Conservation (phyloP, 106 monocot genomes). For the Ottelia alismoides region DNA sequence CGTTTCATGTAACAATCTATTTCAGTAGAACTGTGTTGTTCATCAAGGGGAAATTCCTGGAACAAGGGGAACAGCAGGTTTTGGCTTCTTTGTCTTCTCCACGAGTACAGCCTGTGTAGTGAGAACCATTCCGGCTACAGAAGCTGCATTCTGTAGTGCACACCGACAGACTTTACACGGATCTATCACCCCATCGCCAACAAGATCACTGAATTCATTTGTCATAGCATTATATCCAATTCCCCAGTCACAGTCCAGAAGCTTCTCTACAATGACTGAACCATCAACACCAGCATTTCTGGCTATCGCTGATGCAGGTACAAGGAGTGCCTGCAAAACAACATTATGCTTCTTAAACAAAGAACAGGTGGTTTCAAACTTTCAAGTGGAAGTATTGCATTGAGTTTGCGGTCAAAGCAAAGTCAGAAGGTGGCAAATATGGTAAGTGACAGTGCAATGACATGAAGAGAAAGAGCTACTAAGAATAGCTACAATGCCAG, state of each 20-base stretch:
- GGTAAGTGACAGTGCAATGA: too few relatives aligned
- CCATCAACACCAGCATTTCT: slow-evolving; percentile 75
- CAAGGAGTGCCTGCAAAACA: slow-evolving; percentile 69
- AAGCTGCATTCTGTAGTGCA: slow-evolving; percentile 89
- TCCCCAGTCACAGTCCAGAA: slow-evolving; percentile 57
- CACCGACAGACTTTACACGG: slow-evolving; percentile 80
- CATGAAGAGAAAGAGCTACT: too few relatives aligned
- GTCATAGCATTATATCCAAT: slow-evolving; percentile 90
- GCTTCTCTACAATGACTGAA: slow-evolving; percentile 56
- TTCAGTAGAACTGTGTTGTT: slow-evolving; percentile 3
- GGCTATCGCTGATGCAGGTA: slow-evolving; percentile 72
- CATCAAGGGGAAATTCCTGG: slow-evolving; percentile 58
- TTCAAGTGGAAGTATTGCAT: too few relatives aligned
- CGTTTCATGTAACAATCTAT: too few relatives aligned
- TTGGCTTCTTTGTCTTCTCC: slow-evolving; percentile 54
- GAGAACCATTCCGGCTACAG: slow-evolving; percentile 76
- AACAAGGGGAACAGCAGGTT: slow-evolving; percentile 56
- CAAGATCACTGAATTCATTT: slow-evolving; percentile 49
- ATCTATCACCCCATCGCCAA: slow-evolving; percentile 72
- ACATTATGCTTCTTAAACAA: not conserved
- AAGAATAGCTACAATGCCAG: too few relatives aligned
- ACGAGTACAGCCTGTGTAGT: slow-evolving; percentile 76
- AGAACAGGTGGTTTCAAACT: too few relatives aligned
- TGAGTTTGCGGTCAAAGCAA: too few relatives aligned
- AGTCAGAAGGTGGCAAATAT: too few relatives aligned